phyloP scores from a whole-genome alignment of 2,329 filamentous ascomycete genomes.

The Exophiala sideris region DNA sequence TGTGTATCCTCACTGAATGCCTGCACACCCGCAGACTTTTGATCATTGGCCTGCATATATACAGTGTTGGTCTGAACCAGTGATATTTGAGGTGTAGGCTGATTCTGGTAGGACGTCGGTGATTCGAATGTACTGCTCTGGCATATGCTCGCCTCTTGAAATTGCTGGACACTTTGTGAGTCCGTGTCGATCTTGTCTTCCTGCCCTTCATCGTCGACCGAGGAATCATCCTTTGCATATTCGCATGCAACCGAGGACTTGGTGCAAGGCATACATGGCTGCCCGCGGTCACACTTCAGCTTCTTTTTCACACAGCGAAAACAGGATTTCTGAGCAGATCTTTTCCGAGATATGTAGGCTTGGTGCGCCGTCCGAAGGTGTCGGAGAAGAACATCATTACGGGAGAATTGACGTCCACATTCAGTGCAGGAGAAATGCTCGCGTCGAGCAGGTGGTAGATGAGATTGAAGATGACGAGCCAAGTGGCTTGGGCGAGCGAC shows the following conservation, averaged over 20 bases:
- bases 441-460: constrained; percentile 18
- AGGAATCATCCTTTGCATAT: constrained; percentile 11
- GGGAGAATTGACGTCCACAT: constrained; percentile 20
- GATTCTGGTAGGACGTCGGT: not conserved
- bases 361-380: constrained; percentile 23
- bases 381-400: constrained; percentile 22
- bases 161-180: not conserved
- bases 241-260: constrained; percentile 13
- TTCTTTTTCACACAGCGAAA: constrained; percentile 25
- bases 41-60: constrained; percentile 1
- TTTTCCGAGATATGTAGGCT: constrained; percentile 11
- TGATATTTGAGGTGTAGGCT: not conserved
- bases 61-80: not conserved
- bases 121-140: constrained; percentile 1
- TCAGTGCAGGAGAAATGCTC: constrained; percentile 19
- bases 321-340: constrained; percentile 20
- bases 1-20: constrained; percentile 1
- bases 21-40: not conserved
- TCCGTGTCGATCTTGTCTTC: constrained; percentile 10
- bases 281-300: constrained; percentile 17
- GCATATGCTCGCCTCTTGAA: constrained; percentile 2
- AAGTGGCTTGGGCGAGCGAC: constrained; percentile 22
- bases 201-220: not conserved
- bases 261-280: constrained; percentile 13
- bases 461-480: constrained; percentile 21